phyloP scores from a whole-genome alignment of 192 early-diverging fungal species.

The Obelidium mucronatum region DNA sequence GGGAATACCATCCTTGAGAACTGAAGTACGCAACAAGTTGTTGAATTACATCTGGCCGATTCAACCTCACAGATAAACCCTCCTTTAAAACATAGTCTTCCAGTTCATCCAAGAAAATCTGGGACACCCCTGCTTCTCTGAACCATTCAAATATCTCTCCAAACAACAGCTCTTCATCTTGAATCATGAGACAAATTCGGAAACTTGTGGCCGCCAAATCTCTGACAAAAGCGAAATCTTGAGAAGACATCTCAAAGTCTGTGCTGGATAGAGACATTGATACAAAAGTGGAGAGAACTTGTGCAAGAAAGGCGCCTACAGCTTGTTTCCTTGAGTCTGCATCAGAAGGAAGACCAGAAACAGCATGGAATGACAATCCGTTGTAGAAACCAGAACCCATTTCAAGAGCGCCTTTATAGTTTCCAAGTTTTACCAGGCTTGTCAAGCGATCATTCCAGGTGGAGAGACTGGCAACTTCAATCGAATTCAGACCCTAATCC shows the following conservation, averaged over 20 bases:
- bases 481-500: slow-evolving; percentile 34
- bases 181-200: slow-evolving; percentile 45
- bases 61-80: slow-evolving; percentile 32
- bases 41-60: slow-evolving; percentile 48
- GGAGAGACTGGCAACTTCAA: slow-evolving; percentile 45
- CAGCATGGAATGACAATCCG: slow-evolving; percentile 33
- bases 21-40: slow-evolving; percentile 37
- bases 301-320: slow-evolving; percentile 42
- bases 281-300: slow-evolving; percentile 51
- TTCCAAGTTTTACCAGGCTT: slow-evolving; percentile 49
- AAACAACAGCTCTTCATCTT: slow-evolving; percentile 53
- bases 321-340: slow-evolving; percentile 20
- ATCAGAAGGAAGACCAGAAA: slow-evolving; percentile 49
- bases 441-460: slow-evolving; percentile 55
- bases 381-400: slow-evolving; percentile 49
- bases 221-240: slow-evolving; percentile 33
- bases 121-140: slow-evolving; percentile 37
- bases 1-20: slow-evolving; percentile 34
- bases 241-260: slow-evolving; percentile 20
- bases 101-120: slow-evolving; percentile 50
- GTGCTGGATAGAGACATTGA: slow-evolving; percentile 45
- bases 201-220: slow-evolving; percentile 45
- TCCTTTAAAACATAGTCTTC: slow-evolving; percentile 53
- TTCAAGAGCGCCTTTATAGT: slow-evolving; percentile 54
- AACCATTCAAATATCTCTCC: slow-evolving; percentile 59